These are phyloP conservation scores for Neurospora intermedia DNA, from an alignment of 495 filamentous ascomycete genomes.

Conservation along the genomic window DNA sequence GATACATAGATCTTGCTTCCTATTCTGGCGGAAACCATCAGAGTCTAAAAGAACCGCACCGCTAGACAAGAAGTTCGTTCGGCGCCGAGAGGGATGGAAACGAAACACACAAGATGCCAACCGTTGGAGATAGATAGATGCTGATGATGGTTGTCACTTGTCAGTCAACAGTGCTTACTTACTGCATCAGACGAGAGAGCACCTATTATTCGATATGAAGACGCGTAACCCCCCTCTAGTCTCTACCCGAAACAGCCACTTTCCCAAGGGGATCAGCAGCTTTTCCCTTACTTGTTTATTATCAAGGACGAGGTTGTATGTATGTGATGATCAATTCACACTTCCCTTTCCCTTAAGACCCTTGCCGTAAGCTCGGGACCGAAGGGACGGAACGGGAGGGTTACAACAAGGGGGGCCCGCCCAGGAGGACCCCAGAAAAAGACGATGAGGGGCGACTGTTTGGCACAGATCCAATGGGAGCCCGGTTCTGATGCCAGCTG, in stretches of 20 bases:
- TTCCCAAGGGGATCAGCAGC: background rate
- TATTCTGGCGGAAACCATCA: background rate
- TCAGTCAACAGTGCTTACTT: background rate
- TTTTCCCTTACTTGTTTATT: background rate
- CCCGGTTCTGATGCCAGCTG: background rate
- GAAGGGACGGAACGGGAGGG: background rate
- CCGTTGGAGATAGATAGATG: background rate
- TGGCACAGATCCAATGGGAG: background rate
- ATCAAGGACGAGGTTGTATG: background rate
- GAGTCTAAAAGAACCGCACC: background rate
- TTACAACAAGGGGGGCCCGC: background rate
- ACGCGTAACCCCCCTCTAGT: background rate
- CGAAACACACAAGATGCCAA: background rate
- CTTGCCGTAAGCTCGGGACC: background rate
- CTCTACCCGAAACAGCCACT: background rate
- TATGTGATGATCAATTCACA: background rate
- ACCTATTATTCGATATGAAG: too few relatives aligned
- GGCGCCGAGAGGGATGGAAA: background rate
- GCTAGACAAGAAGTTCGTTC: background rate
- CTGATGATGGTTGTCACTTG: background rate
- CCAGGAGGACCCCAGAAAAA: background rate
- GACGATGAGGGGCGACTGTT: background rate
- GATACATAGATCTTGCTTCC: background rate
- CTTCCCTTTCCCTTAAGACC: background rate
- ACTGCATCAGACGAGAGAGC: background rate